phyloP scores from a whole-genome alignment of 176 grass and related monocot genomes.

The Cenchrus americanus region DNA sequence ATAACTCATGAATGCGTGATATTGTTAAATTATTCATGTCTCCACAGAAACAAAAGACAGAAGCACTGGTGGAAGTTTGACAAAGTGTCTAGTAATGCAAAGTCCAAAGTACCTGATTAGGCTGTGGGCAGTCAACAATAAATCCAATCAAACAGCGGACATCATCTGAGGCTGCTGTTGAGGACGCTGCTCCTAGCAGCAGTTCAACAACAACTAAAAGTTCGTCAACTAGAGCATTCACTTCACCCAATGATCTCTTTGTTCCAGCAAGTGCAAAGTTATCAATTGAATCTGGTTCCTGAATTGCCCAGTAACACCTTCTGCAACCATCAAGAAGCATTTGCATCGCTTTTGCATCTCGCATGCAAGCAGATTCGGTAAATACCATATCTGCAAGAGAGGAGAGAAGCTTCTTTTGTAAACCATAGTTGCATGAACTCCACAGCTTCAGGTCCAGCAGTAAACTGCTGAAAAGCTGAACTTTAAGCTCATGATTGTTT shows the following conservation, averaged over 20 bases:
- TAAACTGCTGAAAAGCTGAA: conserved; percentile 89
- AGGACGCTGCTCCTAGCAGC: conserved; percentile 76
- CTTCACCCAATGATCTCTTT: conserved; percentile 73
- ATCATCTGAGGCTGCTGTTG: conserved; percentile 71
- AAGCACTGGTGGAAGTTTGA: neutral
- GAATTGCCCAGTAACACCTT: conserved; percentile 90
- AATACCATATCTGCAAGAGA: conserved; percentile 99
- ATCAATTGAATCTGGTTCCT: conserved; percentile 83
- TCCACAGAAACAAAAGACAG: neutral
- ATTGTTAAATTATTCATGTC: neutral
- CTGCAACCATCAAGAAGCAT: conserved; percentile 99
- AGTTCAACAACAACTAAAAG: conserved; percentile 98
- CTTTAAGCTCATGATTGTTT: conserved; percentile 81
- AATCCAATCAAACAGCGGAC: conserved; percentile 90
- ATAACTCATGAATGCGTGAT: no score
- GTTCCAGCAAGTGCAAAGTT: conserved; percentile 55
- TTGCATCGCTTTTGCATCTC: conserved; percentile 89
- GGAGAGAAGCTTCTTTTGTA: conserved; percentile 99
- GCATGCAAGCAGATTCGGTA: conserved; percentile 85
- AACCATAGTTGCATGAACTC: conserved; percentile 91
- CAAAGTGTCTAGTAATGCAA: conserved; percentile 31
- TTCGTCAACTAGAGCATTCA: conserved; percentile 95
- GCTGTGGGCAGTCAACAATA: conserved; percentile 92
- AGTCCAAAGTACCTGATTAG: conserved; percentile 82
- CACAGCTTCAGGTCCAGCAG: conserved; percentile 93